phyloP scores from a whole-genome alignment of 148 eudicot species.

The Hydrangea macrophylla region DNA sequence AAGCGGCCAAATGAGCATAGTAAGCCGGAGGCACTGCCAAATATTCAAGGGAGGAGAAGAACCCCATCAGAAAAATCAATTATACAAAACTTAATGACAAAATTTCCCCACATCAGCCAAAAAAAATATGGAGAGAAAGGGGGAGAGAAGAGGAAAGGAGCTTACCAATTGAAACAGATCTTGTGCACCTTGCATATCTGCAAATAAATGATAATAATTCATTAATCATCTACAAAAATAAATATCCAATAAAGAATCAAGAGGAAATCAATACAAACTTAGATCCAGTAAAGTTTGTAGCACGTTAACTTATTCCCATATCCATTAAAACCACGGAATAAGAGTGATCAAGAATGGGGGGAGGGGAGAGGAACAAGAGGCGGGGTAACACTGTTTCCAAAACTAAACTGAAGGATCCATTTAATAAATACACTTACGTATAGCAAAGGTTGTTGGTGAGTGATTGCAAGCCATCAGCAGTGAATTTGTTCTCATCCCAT shows the following conservation, averaged over 20 bases:
- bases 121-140: neutral
- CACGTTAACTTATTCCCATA: neutral
- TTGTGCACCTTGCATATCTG: conserved; percentile 88
- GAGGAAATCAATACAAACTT: neutral
- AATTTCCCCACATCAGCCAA: neutral
- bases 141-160: neutral
- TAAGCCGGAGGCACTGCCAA: conserved; percentile 70
- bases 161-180: conserved; percentile 75
- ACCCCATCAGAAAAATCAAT: neutral
- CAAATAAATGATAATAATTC: neutral
- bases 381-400: neutral
- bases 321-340: neutral
- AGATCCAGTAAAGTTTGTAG: neutral
- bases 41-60: neutral
- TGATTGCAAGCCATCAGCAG: conserved; percentile 66
- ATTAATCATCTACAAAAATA: conserved; percentile 1
- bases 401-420: neutral
- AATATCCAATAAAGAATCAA: neutral
- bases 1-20: conserved; percentile 79
- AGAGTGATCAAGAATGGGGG: neutral
- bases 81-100: neutral
- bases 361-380: too few relatives aligned
- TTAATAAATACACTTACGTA: conserved; percentile 48
- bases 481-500: conserved; percentile 79
- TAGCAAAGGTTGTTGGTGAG: conserved; percentile 71